These are phyloP conservation scores for Quercus mongolica DNA, from an alignment of 306 rosid genomes.

Conservation along the genomic window DNA sequence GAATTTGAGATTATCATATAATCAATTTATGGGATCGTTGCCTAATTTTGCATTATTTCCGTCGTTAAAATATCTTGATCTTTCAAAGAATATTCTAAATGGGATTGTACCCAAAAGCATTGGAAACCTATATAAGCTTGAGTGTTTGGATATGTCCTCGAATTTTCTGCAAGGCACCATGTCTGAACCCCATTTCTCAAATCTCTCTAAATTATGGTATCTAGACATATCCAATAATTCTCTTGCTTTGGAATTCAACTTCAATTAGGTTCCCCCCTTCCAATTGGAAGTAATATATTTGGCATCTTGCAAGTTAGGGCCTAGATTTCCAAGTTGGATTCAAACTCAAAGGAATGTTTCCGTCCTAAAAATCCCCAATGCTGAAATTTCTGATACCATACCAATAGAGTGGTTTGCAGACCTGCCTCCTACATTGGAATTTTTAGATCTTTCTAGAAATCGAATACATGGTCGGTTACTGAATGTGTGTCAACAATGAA, in stretches of 20 bases:
- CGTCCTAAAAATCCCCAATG: too few species aligned
- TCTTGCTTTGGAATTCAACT: not conserved
- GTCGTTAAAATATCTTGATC: not conserved
- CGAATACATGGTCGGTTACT: constrained; percentile 18
- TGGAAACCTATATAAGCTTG: not conserved
- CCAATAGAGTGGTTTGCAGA: too few species aligned
- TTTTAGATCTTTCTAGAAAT: constrained; percentile 26
- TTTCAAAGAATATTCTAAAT: not conserved
- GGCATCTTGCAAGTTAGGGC: too few species aligned
- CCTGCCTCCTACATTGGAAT: too few species aligned
- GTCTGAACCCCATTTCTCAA: not conserved
- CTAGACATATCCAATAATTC: not conserved
- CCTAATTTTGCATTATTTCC: not conserved
- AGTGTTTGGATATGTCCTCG: not conserved
- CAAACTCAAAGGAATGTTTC: too few species aligned
- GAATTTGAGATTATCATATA: not conserved
- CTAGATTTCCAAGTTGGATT: too few species aligned
- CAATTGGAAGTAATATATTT: rapidly evolving
- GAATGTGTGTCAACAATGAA: not conserved
- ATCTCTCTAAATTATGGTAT: not conserved
- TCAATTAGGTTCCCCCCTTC: not conserved
- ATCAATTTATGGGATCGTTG: not conserved
- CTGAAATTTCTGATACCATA: too few species aligned
- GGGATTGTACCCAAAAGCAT: not conserved
- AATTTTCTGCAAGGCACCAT: not conserved